These are phyloP conservation scores for Kernera saxatilis DNA, from an alignment of 345 rosid genomes.

Conservation along the genomic window DNA sequence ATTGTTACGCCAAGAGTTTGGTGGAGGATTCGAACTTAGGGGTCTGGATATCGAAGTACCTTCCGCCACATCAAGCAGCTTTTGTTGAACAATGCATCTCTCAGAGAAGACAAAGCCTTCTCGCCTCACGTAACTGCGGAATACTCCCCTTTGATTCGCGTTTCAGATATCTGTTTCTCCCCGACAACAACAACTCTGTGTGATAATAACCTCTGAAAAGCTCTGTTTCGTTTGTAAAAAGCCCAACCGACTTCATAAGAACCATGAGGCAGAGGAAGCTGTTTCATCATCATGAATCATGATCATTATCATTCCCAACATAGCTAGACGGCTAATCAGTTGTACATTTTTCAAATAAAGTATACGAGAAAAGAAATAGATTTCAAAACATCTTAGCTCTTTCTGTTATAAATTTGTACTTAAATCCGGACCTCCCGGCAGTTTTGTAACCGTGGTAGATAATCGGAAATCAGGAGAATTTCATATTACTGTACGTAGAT, in stretches of 20 bases:
- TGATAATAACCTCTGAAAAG: neutral
- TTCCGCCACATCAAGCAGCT: slow-evolving; percentile 70
- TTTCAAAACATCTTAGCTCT: too few species aligned
- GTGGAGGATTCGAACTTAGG: slow-evolving; percentile 77
- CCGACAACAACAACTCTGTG: slow-evolving; percentile 24
- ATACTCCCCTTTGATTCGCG: slow-evolving; percentile 76
- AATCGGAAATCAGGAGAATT: too few species aligned
- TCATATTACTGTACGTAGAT: too few species aligned
- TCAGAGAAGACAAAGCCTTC: slow-evolving; percentile 61
- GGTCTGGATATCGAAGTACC: slow-evolving; percentile 82
- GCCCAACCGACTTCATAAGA: slow-evolving; percentile 9
- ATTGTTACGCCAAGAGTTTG: slow-evolving; percentile 63
- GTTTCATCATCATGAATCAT: neutral
- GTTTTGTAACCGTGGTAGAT: too few species aligned
- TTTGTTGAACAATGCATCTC: slow-evolving; percentile 84
- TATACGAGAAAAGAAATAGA: neutral
- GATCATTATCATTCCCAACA: neutral
- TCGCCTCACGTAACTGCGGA: slow-evolving; percentile 65
- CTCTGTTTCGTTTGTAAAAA: slow-evolving; percentile 9
- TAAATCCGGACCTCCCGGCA: too few species aligned
- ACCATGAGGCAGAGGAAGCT: neutral
- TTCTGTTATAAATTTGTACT: too few species aligned
- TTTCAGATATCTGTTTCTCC: slow-evolving; percentile 75
- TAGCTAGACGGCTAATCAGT: neutral
- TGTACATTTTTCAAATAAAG: slow-evolving; percentile 2